phyloP scores from a whole-genome alignment of 192 early-diverging fungal species.

The Jimgerdemannia flammicorona region DNA sequence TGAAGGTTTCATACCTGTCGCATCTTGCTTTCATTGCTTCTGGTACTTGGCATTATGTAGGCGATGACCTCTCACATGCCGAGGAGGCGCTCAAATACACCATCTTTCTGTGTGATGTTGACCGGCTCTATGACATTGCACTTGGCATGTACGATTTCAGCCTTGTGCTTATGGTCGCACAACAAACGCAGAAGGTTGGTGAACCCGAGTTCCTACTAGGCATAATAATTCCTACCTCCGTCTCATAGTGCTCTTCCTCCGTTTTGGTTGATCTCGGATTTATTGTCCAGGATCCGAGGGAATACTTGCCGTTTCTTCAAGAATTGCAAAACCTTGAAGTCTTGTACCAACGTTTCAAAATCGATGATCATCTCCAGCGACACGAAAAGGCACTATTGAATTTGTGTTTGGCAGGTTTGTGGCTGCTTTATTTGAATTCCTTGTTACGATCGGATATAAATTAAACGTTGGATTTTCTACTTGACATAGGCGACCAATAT shows the following conservation, averaged over 20 bases:
- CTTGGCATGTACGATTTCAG: conserved; percentile 93
- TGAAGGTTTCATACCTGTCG: no score
- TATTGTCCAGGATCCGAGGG: conserved; percentile 73
- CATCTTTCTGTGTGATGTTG: conserved; percentile 88
- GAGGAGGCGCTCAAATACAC: conserved; percentile 88
- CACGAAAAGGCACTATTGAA: conserved; percentile 65
- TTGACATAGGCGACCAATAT: not conserved
- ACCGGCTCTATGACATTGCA: conserved; percentile 86
- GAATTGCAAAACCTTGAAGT: conserved; percentile 72
- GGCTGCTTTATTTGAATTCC: not conserved
- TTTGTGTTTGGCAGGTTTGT: conserved; percentile 49
- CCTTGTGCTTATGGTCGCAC: conserved; percentile 92
- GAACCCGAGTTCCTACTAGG: not conserved
- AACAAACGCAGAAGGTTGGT: conserved; percentile 85
- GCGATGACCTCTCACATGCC: conserved; percentile 53
- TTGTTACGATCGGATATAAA: no score
- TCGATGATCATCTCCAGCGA: conserved; percentile 82
- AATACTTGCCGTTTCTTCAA: conserved; percentile 88
- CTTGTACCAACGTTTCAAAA: conserved; percentile 80
- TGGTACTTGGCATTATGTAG: conserved; percentile 2
- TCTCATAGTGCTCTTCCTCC: not conserved
- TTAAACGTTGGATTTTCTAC: not conserved
- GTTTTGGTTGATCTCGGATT: not conserved
- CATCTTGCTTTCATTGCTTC: no score
- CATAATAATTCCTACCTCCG: not conserved